These are phyloP conservation scores for Phlebiopsis gigantea DNA, from an alignment of 768 basidiomycete species.

Conservation along the genomic window DNA sequence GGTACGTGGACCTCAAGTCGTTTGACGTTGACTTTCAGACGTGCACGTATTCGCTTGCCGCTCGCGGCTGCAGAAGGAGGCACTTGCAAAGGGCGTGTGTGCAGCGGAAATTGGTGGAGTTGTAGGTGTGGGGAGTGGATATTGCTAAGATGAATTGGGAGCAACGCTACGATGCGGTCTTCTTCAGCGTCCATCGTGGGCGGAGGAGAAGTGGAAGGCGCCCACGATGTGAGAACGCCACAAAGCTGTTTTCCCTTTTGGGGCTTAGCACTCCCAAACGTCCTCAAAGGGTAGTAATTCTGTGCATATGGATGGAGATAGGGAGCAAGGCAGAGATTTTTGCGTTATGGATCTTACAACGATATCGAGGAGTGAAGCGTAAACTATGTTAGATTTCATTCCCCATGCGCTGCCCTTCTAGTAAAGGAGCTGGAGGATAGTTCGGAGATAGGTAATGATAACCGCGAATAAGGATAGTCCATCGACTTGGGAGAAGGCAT, in stretches of 20 bases:
- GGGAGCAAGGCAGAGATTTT: too few relatives aligned
- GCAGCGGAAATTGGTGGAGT: constrained; percentile 77
- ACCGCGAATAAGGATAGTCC: neutral
- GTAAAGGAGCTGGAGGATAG: neutral
- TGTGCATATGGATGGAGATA: too few relatives aligned
- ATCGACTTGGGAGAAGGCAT: neutral
- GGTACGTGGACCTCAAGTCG: constrained; percentile 78
- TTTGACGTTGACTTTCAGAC: constrained; percentile 58
- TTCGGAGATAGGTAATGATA: neutral
- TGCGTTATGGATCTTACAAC: too few relatives aligned
- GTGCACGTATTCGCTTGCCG: constrained; percentile 74
- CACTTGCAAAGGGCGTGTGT: constrained; percentile 65
- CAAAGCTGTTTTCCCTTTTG: neutral
- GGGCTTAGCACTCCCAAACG: too few relatives aligned
- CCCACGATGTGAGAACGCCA: neutral
- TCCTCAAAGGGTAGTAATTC: too few relatives aligned
- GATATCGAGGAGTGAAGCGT: too few relatives aligned
- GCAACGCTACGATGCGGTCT: constrained; percentile 59
- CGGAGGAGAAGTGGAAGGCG: neutral
- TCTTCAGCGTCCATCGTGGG: constrained; percentile 24
- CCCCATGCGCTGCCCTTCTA: too few relatives aligned
- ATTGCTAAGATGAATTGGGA: constrained; percentile 73
- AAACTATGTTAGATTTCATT: too few relatives aligned
- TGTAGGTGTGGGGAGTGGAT: constrained; percentile 59
- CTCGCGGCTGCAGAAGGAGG: constrained; percentile 69